Evolutionary conservation across 805 yeast species (phyloP), one percentile per base, ranked within the genome.

Genomic region (Candida taoyuanica): DNA sequence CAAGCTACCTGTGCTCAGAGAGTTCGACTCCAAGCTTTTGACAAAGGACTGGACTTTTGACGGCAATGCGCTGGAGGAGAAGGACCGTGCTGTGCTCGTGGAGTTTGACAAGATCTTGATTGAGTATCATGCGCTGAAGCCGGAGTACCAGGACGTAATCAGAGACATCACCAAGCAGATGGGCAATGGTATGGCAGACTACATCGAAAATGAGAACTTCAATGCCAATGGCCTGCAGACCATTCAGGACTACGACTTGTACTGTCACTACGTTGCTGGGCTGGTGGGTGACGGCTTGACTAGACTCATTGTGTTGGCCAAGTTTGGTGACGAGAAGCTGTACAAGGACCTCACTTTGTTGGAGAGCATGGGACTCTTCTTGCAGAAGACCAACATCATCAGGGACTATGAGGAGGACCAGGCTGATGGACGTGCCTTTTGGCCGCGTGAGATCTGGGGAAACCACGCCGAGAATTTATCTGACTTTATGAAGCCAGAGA

Each of bases 141-240:
- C 85, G 5, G 78, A 71, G 41, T 89, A 87, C 63, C 89, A 84
- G 64, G 83, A 73, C 38, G 79, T 88, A 27, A 77, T 93, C 49
- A 74, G 73, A 50, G 86, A 81, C 45, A 85, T 88, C 51, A 80
- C 96, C 33, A 50, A 67, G 40, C 71, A 81, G 60, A 93, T 93
- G 98, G 98, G 98, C 41, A 78, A 85, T 50, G 98, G 98, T 39
- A 93, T 93, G 98, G 98, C 98, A 23, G 88, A 86, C 56, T 93
- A 89, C 63, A 78, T 85, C 37, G 67, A 73, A 52, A 79, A 82
- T 55, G 93, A 83, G 36, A 73, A 81, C 46, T 85, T 85, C 66
- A 87, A 86, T 59, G 58, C 74, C 48, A 76, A 77, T 44, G 98
- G 98, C 2, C 80, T 93, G 33, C 67, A 67, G 34, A 86, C 96